Evolutionary conservation across 148 eudicot species (phyloP).

Genomic region (Rhododendron molle): DNA sequence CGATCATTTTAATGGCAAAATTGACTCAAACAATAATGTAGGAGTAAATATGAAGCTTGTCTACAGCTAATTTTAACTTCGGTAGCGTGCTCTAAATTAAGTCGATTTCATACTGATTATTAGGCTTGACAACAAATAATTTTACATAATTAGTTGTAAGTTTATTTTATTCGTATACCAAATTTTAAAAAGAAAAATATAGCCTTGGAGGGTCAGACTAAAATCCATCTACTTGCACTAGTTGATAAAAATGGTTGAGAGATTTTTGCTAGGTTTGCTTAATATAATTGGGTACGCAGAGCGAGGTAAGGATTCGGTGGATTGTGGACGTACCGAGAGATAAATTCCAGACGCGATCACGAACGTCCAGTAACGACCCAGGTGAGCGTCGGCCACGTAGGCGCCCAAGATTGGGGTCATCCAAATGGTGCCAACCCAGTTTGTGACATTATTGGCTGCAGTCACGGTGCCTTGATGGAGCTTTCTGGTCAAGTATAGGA

Average conservation of each 20-base stretch:
- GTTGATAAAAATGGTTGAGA: not conserved
- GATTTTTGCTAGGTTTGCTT: not conserved
- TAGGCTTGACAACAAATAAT: not conserved
- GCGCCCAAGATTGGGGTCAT: constrained; percentile 62
- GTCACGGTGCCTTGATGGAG: constrained; percentile 55
- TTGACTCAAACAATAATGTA: not conserved
- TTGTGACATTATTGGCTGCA: constrained; percentile 54
- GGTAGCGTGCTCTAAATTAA: too few relatives aligned
- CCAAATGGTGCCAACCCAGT: constrained; percentile 65
- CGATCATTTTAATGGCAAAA: not conserved
- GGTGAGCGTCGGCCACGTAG: constrained; percentile 53
- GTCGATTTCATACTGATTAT: not conserved
- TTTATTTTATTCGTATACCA: not conserved
- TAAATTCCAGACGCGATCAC: constrained; percentile 42
- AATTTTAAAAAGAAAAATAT: too few relatives aligned
- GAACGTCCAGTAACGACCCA: constrained; percentile 66
- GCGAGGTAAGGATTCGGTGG: not conserved
- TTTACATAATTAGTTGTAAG: not conserved
- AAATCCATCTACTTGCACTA: not conserved
- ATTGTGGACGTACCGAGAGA: constrained; percentile 26
- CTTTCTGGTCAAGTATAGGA: constrained; percentile 46
- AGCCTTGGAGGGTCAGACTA: not conserved
- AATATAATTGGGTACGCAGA: not conserved
- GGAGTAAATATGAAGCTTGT: not conserved
- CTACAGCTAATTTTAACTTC: not conserved